A percentile compares a stretch with the other conserved stretches of the same genome.
Evolutionary conservation across 1,284 basidiomycete genomes (phyloP).

Genomic region (Ganoderma lucidum): DNA sequence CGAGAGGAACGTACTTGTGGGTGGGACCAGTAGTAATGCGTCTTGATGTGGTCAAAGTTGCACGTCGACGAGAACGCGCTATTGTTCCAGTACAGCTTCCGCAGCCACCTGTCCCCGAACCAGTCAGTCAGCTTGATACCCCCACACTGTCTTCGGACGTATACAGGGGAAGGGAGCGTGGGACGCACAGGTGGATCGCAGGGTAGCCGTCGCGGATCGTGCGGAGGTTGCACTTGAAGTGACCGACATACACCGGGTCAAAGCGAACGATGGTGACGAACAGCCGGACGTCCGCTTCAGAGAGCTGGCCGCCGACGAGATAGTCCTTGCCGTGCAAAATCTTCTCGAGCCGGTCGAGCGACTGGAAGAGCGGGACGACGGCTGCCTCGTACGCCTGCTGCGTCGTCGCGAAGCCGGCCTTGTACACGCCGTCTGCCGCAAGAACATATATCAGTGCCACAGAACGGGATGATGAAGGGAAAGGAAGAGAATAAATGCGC

Average conservation of each 20-base stretch:
- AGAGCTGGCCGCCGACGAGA: conserved; percentile 83
- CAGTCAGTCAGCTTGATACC: not conserved
- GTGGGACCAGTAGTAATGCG: conserved; percentile 86
- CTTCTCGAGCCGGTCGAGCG: conserved; percentile 85
- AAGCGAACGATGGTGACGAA: conserved; percentile 88
- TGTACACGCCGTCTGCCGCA: conserved; percentile 83
- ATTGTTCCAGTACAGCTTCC: conserved; percentile 92
- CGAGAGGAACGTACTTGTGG: conserved; percentile 49
- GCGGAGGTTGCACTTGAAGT: conserved; percentile 95
- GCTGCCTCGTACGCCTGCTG: conserved; percentile 86
- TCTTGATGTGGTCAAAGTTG: conserved; percentile 90
- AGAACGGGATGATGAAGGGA: not conserved
- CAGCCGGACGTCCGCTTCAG: conserved; percentile 92
- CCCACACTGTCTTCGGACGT: not conserved
- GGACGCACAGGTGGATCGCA: conserved; percentile 70
- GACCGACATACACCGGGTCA: conserved; percentile 90
- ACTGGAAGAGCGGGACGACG: conserved; percentile 76
- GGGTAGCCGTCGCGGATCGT: conserved; percentile 86
- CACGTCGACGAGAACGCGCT: conserved; percentile 90
- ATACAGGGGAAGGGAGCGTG: no score
- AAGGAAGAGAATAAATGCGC: conserved; percentile 34
- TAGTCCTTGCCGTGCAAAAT: conserved; percentile 83
- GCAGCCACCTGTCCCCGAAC: conserved; percentile 69
- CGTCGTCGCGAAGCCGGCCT: conserved; percentile 86
- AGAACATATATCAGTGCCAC: not conserved